phyloP scores from a whole-genome alignment of 2,329 filamentous ascomycete genomes.

The Aspergillus novoparasiticus region DNA sequence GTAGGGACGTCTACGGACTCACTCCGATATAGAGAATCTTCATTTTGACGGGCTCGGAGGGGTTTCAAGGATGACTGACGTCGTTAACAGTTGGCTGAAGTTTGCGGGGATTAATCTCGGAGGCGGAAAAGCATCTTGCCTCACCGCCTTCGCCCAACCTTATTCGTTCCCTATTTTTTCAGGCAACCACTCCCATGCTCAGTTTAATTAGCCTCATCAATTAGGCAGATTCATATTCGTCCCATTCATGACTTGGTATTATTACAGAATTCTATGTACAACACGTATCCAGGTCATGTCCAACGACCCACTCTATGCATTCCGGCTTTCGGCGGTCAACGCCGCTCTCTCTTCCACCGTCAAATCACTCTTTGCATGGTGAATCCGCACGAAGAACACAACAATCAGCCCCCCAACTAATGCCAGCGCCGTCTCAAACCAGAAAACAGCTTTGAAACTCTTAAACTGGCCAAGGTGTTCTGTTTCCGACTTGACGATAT shows the following conservation, averaged over 20 bases:
- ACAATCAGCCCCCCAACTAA: conserved; percentile 38
- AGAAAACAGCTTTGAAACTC: conserved; percentile 67
- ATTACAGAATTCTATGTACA: not conserved
- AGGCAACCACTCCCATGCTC: conserved; percentile 1
- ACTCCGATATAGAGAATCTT: conserved; percentile 89
- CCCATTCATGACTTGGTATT: too few species aligned
- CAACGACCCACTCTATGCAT: not conserved
- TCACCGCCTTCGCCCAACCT: conserved; percentile 6
- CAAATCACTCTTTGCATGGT: not conserved
- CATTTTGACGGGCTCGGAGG: conserved; percentile 58
- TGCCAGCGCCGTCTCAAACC: conserved; percentile 64
- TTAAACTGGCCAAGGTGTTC: conserved; percentile 46
- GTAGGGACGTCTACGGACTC: conserved; percentile 40
- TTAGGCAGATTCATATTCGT: not conserved
- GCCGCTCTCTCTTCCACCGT: not conserved
- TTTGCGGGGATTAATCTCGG: conserved; percentile 7
- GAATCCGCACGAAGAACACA: conserved; percentile 4
- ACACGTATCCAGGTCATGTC: not conserved
- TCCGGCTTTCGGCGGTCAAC: not conserved
- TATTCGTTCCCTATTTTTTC: not conserved
- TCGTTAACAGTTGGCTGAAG: conserved; percentile 13
- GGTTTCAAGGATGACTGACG: conserved; percentile 14
- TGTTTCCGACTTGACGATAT: conserved; percentile 60
- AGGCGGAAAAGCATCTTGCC: conserved; percentile 4
- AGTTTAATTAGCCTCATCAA: not conserved